A percentile compares a stretch with the other conserved stretches of the same genome.
These are phyloP conservation scores for Stemphylium lycopersici DNA, from an alignment of 2,329 filamentous ascomycete species.

Conservation along the genomic window DNA sequence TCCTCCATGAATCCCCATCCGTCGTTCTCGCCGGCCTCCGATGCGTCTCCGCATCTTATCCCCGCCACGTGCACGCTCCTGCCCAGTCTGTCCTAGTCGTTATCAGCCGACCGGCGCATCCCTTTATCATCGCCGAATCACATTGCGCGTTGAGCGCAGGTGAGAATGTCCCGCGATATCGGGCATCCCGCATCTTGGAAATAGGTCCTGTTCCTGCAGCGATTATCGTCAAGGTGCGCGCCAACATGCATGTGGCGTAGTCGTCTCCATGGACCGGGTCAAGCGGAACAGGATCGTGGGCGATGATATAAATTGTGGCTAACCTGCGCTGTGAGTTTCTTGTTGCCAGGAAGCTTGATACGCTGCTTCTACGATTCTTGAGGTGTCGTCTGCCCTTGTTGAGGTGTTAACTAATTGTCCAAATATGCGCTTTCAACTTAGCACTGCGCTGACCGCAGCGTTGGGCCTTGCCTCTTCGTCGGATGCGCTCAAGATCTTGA, in stretches of 20 bases:
- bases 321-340: background rate
- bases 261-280: background rate
- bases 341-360: background rate
- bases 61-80: constrained; percentile 5
- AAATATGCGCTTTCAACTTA: constrained; percentile 23
- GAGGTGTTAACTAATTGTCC: background rate
- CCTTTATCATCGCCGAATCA: constrained; percentile 12
- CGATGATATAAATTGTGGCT: background rate
- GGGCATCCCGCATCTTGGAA: background rate
- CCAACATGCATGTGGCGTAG: background rate
- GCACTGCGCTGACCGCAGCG: constrained; percentile 23
- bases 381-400: background rate
- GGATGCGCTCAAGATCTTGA: constrained; percentile 43
- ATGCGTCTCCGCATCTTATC: constrained; percentile 5
- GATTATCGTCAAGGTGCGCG: background rate
- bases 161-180: constrained; percentile 7
- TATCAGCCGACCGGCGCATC: background rate
- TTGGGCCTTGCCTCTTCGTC: constrained; percentile 22
- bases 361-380: background rate
- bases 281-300: background rate
- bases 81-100: constrained; percentile 4
- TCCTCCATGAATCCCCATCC: background rate
- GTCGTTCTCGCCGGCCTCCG: constrained; percentile 7
- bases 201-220: constrained; percentile 11
- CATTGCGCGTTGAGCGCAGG: background rate